Conservation (phyloP, 768 basidiomycete species). For the Mycena polygramma region DNA sequence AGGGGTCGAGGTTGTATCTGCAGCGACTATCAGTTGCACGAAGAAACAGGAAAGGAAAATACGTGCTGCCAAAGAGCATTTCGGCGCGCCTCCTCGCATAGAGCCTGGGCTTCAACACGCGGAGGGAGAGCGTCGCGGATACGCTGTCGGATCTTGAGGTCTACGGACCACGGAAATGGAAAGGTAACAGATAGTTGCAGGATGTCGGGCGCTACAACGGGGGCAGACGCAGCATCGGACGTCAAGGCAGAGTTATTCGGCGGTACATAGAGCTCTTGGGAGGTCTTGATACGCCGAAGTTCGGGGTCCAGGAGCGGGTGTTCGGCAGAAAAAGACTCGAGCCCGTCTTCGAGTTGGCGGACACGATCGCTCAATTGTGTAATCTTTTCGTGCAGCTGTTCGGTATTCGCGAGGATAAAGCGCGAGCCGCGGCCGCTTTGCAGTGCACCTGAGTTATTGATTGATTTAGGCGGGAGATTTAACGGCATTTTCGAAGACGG, state of each 20-base stretch:
- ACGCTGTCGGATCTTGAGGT: slow-evolving; percentile 72
- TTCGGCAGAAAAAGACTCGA: slow-evolving; percentile 59
- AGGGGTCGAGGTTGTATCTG: slow-evolving; percentile 78
- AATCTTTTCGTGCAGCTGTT: slow-evolving; percentile 65
- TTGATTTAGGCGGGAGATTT: slow-evolving; percentile 28
- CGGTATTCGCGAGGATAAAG: slow-evolving; percentile 78
- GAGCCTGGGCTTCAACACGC: slow-evolving; percentile 66
- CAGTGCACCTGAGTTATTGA: slow-evolving; percentile 30
- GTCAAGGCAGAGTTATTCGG: slow-evolving; percentile 26
- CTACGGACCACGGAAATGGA: slow-evolving; percentile 76
- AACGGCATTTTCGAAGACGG: slow-evolving; percentile 29
- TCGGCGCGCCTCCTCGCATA: slow-evolving; percentile 73
- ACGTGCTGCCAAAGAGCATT: slow-evolving; percentile 84
- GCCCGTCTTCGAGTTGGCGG: slow-evolving; percentile 72
- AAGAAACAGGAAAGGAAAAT: slow-evolving; percentile 17
- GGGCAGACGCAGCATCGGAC: slow-evolving; percentile 32
- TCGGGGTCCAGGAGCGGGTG: slow-evolving; percentile 74
- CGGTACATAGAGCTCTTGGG: slow-evolving; percentile 71
- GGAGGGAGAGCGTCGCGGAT: slow-evolving; percentile 76
- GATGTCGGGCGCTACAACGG: slow-evolving; percentile 61
- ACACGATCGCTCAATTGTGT: slow-evolving; percentile 73
- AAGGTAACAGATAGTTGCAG: slow-evolving; percentile 75
- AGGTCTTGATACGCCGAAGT: slow-evolving; percentile 72
- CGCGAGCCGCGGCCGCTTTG: slow-evolving; percentile 47
- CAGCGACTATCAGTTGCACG: slow-evolving; percentile 31